Evolutionary conservation across 2,329 filamentous ascomycete species (phyloP).

Genomic region (Aspergillus aculeatinus): DNA sequence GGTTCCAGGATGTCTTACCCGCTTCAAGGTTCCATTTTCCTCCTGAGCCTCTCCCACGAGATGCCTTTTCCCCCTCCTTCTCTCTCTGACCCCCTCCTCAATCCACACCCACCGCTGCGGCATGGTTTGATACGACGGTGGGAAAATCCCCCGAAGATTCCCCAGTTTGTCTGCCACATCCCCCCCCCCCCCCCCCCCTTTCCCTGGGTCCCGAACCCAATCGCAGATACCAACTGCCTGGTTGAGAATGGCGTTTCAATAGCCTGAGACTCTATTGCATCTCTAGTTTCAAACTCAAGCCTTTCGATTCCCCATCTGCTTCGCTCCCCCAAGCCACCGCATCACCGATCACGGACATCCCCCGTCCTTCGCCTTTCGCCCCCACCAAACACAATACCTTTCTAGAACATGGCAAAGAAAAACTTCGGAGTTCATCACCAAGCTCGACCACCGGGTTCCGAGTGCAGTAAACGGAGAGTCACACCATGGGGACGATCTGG

Average conservation of each 20-base stretch:
- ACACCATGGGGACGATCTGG: not conserved
- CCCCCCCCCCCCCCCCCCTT: not conserved
- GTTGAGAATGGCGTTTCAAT: slow-evolving; percentile 19
- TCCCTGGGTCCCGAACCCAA: not conserved
- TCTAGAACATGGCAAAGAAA: slow-evolving; percentile 10
- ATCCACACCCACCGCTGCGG: too few species aligned
- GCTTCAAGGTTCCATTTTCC: not conserved
- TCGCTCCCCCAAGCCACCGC: not conserved
- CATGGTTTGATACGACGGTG: not conserved
- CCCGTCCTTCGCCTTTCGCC: not conserved
- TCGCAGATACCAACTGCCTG: slow-evolving; percentile 7
- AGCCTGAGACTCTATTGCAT: slow-evolving; percentile 19
- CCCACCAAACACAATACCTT: slow-evolving; percentile 3
- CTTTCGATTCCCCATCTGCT: not conserved
- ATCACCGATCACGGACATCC: not conserved
- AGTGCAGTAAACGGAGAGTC: slow-evolving; percentile 1
- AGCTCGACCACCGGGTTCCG: slow-evolving; percentile 2
- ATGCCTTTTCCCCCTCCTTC: not conserved
- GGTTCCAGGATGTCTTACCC: slow-evolving; percentile 16
- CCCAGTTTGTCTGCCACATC: slow-evolving; percentile 5
- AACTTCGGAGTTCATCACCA: not conserved
- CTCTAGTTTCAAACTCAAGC: slow-evolving; percentile 8
- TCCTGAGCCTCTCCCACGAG: slow-evolving; percentile 12
- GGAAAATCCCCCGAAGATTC: slow-evolving; percentile 20
- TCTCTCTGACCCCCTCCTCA: too few species aligned